A percentile compares a stretch with the other conserved stretches of the same genome.
These are phyloP conservation scores for Eurotiales sp. DNA, from an alignment of 2,329 filamentous ascomycete genomes.

Conservation along the genomic window DNA sequence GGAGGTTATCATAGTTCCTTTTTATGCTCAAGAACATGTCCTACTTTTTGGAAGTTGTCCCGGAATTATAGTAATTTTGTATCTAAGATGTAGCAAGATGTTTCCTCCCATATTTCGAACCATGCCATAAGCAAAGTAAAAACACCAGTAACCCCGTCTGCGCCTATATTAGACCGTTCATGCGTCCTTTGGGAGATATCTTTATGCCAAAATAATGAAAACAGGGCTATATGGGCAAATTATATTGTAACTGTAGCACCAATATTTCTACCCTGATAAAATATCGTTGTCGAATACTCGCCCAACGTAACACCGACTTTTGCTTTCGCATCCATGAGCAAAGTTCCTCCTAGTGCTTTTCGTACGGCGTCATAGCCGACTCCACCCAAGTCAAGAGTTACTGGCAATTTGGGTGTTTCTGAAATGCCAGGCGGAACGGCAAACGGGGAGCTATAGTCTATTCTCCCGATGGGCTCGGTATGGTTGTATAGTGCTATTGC, in stretches of 20 bases:
- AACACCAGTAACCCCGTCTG: too few species aligned
- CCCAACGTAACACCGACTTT: constrained; percentile 71
- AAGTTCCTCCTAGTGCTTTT: constrained; percentile 71
- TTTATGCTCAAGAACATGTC: neutral
- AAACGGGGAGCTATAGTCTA: constrained; percentile 71
- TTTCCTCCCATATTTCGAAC: neutral
- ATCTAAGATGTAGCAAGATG: neutral
- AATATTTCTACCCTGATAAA: constrained; percentile 67
- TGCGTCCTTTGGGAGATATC: too few species aligned
- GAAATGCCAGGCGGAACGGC: constrained; percentile 71
- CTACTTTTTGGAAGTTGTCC: neutral
- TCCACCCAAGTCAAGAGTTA: constrained; percentile 71
- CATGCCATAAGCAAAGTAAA: neutral
- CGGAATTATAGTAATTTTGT: constrained; percentile 7
- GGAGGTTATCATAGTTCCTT: neutral
- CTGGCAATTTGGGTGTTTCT: constrained; percentile 71
- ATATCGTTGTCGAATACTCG: constrained; percentile 68
- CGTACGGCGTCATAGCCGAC: constrained; percentile 80
- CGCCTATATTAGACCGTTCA: too few species aligned
- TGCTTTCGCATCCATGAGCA: constrained; percentile 76
- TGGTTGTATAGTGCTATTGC: constrained; percentile 84
- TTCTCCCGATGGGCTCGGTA: constrained; percentile 71
- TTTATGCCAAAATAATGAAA: neutral
- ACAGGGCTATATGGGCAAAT: too few species aligned
- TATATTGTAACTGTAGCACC: constrained; percentile 56